These are phyloP conservation scores for Penstemon davidsonii DNA, from an alignment of 257 asterid species.

Conservation along the genomic window DNA sequence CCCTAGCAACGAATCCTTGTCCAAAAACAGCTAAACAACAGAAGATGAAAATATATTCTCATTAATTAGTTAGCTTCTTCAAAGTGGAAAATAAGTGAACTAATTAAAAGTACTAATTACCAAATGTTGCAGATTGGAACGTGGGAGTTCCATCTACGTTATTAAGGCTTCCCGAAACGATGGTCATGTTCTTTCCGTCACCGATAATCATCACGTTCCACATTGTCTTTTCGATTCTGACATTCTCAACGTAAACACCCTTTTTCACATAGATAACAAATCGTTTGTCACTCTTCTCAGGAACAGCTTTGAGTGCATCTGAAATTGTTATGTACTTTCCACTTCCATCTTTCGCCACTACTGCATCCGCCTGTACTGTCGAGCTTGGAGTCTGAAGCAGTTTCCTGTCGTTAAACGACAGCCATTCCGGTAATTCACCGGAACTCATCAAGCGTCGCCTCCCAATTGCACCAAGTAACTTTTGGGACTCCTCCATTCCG, in stretches of 20 bases:
- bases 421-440: conserved; percentile 23
- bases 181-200: conserved; percentile 44
- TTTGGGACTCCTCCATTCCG: conserved; percentile 22
- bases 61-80: neutral
- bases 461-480: conserved; percentile 19
- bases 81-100: neutral
- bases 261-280: conserved; percentile 47
- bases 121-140: conserved; percentile 54
- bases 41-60: neutral
- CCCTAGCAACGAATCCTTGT: conserved; percentile 72
- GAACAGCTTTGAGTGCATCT: conserved; percentile 48
- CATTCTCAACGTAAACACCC: conserved; percentile 48
- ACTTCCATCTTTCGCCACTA: conserved; percentile 51
- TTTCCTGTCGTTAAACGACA: conserved; percentile 28
- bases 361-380: conserved; percentile 40
- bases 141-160: conserved; percentile 63
- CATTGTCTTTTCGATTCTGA: conserved; percentile 42
- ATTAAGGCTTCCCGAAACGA: conserved; percentile 47
- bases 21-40: conserved; percentile 39
- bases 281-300: conserved; percentile 40
- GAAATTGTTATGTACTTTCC: conserved; percentile 42
- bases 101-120: conserved; percentile 21
- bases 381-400: conserved; percentile 28
- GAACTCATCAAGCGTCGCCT: conserved; percentile 30
- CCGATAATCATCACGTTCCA: conserved; percentile 61